phyloP scores from a whole-genome alignment of 2,329 filamentous ascomycete genomes.

The Teratosphaeria zuluensis region DNA sequence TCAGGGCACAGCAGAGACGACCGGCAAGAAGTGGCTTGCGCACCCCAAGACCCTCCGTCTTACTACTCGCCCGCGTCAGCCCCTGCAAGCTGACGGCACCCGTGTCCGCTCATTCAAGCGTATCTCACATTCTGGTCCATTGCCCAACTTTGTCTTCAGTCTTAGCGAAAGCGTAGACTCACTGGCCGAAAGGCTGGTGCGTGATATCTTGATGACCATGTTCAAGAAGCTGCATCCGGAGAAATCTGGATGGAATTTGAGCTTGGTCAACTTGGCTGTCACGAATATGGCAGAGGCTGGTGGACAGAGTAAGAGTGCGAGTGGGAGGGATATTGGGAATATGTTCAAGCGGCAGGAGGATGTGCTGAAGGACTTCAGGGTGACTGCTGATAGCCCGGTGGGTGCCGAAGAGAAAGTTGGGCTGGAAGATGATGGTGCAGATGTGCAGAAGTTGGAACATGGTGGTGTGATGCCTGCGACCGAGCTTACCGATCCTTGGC shows the following conservation, averaged over 20 bases:
- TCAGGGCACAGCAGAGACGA: neutral
- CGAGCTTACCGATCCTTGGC: neutral
- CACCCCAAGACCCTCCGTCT: constrained; percentile 73
- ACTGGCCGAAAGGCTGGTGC: constrained; percentile 59
- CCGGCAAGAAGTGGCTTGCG: constrained; percentile 56
- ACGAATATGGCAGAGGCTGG: constrained; percentile 62
- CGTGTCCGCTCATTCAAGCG: constrained; percentile 55
- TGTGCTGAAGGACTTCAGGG: constrained; percentile 56
- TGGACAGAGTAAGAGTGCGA: constrained; percentile 33
- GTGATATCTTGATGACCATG: constrained; percentile 58
- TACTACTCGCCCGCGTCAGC: constrained; percentile 57
- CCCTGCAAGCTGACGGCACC: constrained; percentile 43
- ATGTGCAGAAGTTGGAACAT: neutral
- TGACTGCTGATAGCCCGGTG: constrained; percentile 32
- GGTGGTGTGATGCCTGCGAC: neutral
- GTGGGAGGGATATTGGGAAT: constrained; percentile 63
- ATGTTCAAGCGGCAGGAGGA: constrained; percentile 75
- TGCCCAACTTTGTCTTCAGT: constrained; percentile 66
- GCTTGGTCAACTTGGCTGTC: constrained; percentile 76
- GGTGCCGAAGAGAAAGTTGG: neutral
- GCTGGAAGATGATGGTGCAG: too few species aligned
- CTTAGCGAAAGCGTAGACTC: constrained; percentile 48
- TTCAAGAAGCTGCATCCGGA: constrained; percentile 66
- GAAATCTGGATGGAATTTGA: constrained; percentile 64
- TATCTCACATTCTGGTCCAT: constrained; percentile 62